phyloP scores from a whole-genome alignment of 2,329 filamentous ascomycete genomes.

The Microsporum audouinii region DNA sequence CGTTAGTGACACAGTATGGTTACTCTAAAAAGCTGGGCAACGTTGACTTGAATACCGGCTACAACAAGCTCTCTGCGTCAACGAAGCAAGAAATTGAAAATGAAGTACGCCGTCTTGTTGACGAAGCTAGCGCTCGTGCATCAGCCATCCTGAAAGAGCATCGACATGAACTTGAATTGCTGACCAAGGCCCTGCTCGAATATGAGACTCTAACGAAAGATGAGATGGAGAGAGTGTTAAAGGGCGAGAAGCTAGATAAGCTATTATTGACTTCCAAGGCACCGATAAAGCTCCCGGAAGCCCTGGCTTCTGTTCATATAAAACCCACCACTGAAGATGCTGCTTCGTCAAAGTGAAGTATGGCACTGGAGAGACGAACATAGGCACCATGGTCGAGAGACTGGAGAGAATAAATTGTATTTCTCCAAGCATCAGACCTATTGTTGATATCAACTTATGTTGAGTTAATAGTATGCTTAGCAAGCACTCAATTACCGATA shows the following conservation, averaged over 20 bases:
- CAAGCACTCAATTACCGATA: background rate
- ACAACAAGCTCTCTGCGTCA: constrained; percentile 68
- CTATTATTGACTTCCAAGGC: constrained; percentile 39
- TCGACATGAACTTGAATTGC: constrained; percentile 71
- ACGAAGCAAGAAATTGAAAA: constrained; percentile 78
- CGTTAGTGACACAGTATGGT: constrained; percentile 78
- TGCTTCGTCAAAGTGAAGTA: constrained; percentile 18
- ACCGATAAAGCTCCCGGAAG: constrained; percentile 58
- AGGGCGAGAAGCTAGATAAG: constrained; percentile 69
- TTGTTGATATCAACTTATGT: background rate
- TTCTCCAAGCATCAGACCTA: background rate
- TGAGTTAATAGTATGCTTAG: background rate
- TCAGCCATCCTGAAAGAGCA: constrained; percentile 58
- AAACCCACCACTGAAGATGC: constrained; percentile 15
- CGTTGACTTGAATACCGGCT: constrained; percentile 73
- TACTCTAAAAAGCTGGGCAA: constrained; percentile 85
- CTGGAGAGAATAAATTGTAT: background rate
- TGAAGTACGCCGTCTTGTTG: constrained; percentile 75
- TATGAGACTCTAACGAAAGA: constrained; percentile 85
- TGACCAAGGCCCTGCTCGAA: constrained; percentile 81
- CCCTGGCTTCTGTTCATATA: constrained; percentile 20
- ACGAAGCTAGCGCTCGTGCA: constrained; percentile 69
- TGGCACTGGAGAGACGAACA: background rate
- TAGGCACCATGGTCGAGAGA: background rate
- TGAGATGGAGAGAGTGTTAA: constrained; percentile 83